Evolutionary conservation across 2,329 filamentous ascomycete genomes (phyloP).

Genomic region (Fusarium pseudograminearum): DNA sequence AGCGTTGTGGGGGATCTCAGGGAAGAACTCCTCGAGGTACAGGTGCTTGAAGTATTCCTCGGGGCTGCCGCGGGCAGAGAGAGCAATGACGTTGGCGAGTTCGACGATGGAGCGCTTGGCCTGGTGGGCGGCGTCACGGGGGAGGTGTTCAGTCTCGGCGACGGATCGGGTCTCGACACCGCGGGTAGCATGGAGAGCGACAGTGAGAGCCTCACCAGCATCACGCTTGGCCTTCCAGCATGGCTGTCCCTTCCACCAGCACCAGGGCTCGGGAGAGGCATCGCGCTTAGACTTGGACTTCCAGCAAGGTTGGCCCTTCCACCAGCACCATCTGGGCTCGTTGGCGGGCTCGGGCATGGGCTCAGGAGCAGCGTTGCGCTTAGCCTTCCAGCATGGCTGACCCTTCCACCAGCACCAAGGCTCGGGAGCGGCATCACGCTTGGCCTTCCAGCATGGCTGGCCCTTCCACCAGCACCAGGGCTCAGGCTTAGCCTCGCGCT

Average conservation of each 20-base stretch:
- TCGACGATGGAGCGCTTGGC: conserved; percentile 56
- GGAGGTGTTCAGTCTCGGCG: conserved; percentile 41
- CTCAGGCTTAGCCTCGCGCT: conserved; percentile 11
- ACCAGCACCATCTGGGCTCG: conserved; percentile 26
- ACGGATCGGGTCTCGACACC: conserved; percentile 46
- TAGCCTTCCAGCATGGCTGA: conserved; percentile 57
- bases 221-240: conserved; percentile 59
- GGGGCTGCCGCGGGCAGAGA: conserved; percentile 48
- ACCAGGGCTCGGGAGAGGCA: conserved; percentile 48
- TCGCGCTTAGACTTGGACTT: conserved; percentile 34
- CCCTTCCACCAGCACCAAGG: conserved; percentile 55
- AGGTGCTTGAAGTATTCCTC: conserved; percentile 51
- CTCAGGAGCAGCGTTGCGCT: conserved; percentile 39
- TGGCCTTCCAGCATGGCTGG: conserved; percentile 31
- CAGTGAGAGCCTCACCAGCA: conserved; percentile 52
- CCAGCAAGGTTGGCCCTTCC: conserved; percentile 30
- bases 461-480: conserved; percentile 27
- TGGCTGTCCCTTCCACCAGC: conserved; percentile 54
- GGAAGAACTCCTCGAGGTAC: conserved; percentile 45
- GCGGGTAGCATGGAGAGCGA: conserved; percentile 45
- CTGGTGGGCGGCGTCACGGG: conserved; percentile 53
- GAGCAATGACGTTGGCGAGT: conserved; percentile 54
- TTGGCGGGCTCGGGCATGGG: conserved; percentile 10
- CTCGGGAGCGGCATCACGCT: conserved; percentile 37
- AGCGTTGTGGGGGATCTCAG: conserved; percentile 44